A percentile compares a stretch with the other conserved stretches of the same genome.
These are phyloP conservation scores for Kazachstania viticola DNA, from an alignment of 805 yeast genomes.

Conservation along the genomic window DNA sequence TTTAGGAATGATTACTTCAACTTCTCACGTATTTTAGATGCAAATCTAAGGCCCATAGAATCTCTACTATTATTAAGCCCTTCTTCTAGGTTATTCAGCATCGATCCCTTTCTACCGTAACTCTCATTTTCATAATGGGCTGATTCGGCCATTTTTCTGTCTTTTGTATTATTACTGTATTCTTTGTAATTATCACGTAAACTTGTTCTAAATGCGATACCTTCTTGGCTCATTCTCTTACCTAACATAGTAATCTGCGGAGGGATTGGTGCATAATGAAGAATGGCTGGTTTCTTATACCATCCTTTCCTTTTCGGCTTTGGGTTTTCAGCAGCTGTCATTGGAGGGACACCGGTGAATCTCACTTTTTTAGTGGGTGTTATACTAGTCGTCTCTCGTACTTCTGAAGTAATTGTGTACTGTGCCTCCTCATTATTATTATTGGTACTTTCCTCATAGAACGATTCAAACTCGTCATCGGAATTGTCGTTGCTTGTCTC, in stretches of 20 bases:
- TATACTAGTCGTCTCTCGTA: no score
- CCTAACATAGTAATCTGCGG: slow-evolving; percentile 8
- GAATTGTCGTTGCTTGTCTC: no score
- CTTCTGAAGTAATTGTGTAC: background rate
- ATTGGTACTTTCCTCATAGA: background rate
- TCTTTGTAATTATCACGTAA: slow-evolving; percentile 13
- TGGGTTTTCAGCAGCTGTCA: slow-evolving; percentile 21
- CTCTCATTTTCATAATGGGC: background rate
- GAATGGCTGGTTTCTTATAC: slow-evolving; percentile 27
- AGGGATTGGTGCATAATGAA: slow-evolving; percentile 26
- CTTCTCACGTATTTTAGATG: slow-evolving; percentile 17
- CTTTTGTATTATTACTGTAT: slow-evolving; percentile 1
- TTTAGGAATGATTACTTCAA: slow-evolving; percentile 11
- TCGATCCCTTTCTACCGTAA: background rate
- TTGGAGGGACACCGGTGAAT: slow-evolving; percentile 27
- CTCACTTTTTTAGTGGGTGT: slow-evolving; percentile 24
- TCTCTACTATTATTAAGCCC: slow-evolving; percentile 4
- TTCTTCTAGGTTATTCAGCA: slow-evolving; percentile 4
- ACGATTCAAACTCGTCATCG: background rate
- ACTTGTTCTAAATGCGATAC: slow-evolving; percentile 25
- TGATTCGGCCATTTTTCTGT: background rate
- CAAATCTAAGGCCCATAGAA: slow-evolving; percentile 12
- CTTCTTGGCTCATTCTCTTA: slow-evolving; percentile 22
- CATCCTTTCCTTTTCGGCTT: slow-evolving; percentile 26
- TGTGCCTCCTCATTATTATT: background rate